Percentiles rank a stretch among this genome's conserved stretches.
These are phyloP conservation scores for Besnoitia besnoiti DNA, from an alignment of 169 alveolate species.

Conservation along the genomic window DNA sequence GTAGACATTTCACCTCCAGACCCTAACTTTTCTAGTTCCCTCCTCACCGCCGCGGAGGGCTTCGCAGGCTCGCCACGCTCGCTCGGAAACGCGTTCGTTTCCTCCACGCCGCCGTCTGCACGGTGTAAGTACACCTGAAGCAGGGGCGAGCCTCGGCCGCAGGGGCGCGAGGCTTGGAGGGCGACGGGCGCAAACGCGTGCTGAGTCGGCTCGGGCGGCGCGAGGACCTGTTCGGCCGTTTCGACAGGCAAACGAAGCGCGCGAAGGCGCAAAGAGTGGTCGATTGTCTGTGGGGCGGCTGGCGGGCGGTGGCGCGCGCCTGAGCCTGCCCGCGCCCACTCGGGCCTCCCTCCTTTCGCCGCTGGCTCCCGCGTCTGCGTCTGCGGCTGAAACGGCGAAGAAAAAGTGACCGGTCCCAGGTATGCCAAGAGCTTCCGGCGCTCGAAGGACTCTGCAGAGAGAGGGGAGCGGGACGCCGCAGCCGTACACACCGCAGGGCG, in stretches of 20 bases:
- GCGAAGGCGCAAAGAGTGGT: neutral
- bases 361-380: too few relatives aligned
- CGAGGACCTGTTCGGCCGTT: neutral
- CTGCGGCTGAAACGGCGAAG: neutral
- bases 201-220: neutral
- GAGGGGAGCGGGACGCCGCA: neutral
- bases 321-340: too few relatives aligned
- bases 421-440: neutral
- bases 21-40: neutral
- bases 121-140: neutral
- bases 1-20: too few relatives aligned
- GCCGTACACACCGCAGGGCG: neutral
- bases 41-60: too few relatives aligned
- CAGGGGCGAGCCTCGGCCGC: neutral
- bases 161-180: neutral
- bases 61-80: too few relatives aligned
- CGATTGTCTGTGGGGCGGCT: neutral
- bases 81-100: neutral
- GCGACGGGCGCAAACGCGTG: neutral
- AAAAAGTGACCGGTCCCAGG: neutral
- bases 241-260: conserved; percentile 5
- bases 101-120: neutral
- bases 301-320: too few relatives aligned
- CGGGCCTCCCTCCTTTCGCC: too few relatives aligned
- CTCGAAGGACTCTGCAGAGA: neutral